Evolutionary conservation across 176 grass and related monocot genomes (phyloP).

Genomic region (Aegilops sharonensis): DNA sequence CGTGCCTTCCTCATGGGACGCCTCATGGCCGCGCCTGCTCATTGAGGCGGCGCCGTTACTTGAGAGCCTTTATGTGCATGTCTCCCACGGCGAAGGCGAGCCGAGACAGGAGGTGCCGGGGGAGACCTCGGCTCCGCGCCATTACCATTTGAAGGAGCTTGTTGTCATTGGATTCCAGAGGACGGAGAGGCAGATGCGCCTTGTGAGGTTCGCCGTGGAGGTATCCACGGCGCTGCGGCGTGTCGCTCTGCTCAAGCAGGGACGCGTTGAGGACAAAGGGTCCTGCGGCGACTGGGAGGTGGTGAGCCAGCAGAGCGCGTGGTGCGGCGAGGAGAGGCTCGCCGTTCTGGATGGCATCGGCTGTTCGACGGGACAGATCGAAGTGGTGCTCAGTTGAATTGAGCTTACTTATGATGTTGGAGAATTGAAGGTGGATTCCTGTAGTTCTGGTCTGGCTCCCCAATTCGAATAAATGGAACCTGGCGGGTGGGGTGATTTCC

Average conservation of each 20-base stretch:
- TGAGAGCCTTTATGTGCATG: neutral
- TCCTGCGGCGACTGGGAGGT: neutral
- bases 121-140: neutral
- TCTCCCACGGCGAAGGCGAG: neutral
- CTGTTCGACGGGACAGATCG: neutral
- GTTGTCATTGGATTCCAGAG: neutral
- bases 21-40: neutral
- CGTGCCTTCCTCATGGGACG: neutral
- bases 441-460: neutral
- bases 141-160: slow-evolving; percentile 1
- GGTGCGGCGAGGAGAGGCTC: neutral
- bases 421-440: neutral
- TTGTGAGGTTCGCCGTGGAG: neutral
- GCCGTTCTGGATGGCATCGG: neutral
- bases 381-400: neutral
- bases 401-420: neutral
- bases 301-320: neutral
- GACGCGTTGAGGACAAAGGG: neutral
- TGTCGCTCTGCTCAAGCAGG: neutral
- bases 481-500: neutral
- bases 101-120: neutral
- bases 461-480: neutral
- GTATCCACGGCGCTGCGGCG: neutral
- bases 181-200: neutral
- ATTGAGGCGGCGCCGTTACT: neutral